phyloP scores from a whole-genome alignment of 352 stramenopile genomes.

The Pythium graminicola region DNA sequence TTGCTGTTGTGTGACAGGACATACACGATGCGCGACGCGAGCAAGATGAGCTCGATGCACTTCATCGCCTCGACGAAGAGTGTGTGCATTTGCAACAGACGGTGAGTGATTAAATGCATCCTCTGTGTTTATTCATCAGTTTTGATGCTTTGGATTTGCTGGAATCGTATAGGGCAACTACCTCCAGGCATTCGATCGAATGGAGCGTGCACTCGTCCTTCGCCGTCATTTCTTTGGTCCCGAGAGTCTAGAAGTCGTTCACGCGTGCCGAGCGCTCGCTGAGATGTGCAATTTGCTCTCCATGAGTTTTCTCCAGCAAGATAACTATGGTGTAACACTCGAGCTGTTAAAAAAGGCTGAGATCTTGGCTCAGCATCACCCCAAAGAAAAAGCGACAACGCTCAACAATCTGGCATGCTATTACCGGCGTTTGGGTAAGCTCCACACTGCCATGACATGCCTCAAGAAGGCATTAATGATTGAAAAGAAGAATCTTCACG shows the following conservation, averaged over 20 bases:
- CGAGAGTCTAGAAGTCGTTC: slow-evolving; percentile 76
- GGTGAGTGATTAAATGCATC: slow-evolving; percentile 25
- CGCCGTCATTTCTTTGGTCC: slow-evolving; percentile 90
- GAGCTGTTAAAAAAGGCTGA: slow-evolving; percentile 92
- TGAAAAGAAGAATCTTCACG: slow-evolving; percentile 52
- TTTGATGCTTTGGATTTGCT: no score
- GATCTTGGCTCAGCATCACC: slow-evolving; percentile 83
- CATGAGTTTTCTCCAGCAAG: slow-evolving; percentile 93
- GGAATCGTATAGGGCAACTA: slow-evolving; percentile 46
- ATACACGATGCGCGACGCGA: slow-evolving; percentile 39
- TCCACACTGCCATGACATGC: slow-evolving; percentile 88
- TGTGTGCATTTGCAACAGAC: slow-evolving; percentile 82
- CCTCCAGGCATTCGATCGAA: slow-evolving; percentile 88
- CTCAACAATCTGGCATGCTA: slow-evolving; percentile 94
- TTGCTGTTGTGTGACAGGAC: slow-evolving; percentile 15
- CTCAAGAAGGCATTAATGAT: slow-evolving; percentile 88
- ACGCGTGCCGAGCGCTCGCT: slow-evolving; percentile 83
- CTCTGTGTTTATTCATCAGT: no score
- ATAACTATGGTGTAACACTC: slow-evolving; percentile 88
- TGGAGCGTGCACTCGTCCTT: slow-evolving; percentile 89
- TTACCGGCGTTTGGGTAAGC: slow-evolving; percentile 83
- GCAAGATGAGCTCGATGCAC: slow-evolving; percentile 77
- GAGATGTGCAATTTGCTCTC: slow-evolving; percentile 93
- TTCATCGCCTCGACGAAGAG: slow-evolving; percentile 88
- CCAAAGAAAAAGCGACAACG: slow-evolving; percentile 78